These are phyloP conservation scores for Escovopsis sp. DNA, from an alignment of 2,329 filamentous ascomycete genomes.

Conservation along the genomic window DNA sequence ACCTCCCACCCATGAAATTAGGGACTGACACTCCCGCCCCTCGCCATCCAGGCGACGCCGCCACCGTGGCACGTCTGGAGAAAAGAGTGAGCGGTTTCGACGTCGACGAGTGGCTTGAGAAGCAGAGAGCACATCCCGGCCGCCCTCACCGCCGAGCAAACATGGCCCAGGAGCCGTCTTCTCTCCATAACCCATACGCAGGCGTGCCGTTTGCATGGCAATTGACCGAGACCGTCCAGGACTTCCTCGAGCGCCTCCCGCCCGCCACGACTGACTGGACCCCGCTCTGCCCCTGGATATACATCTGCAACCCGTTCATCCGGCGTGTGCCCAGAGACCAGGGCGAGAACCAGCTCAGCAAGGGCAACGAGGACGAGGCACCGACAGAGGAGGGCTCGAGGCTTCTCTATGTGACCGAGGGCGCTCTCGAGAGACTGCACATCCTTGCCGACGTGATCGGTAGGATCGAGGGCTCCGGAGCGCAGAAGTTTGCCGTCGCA, in stretches of 20 bases:
- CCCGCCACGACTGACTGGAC: conserved; percentile 43
- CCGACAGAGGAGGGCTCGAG: conserved; percentile 32
- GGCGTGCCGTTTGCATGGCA: conserved; percentile 44
- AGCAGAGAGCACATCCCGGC: conserved; percentile 14
- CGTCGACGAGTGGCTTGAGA: conserved; percentile 26
- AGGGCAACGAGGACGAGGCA: conserved; percentile 34
- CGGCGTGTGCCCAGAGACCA: conserved; percentile 19
- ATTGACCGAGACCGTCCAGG: conserved; percentile 44
- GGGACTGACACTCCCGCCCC: background rate
- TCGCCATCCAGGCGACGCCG: conserved; percentile 35
- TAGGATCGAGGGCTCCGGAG: conserved; percentile 24
- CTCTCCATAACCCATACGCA: conserved; percentile 44
- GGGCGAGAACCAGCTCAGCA: conserved; percentile 22
- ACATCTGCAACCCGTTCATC: conserved; percentile 49
- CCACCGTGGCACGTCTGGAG: conserved; percentile 32
- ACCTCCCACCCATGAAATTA: background rate
- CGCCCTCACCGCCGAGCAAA: conserved; percentile 11
- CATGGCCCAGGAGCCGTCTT: conserved; percentile 11
- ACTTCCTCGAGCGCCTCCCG: conserved; percentile 54
- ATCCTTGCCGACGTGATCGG: conserved; percentile 34
- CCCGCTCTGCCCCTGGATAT: conserved; percentile 51
- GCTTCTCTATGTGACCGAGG: conserved; percentile 32
- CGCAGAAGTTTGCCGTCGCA: conserved; percentile 21
- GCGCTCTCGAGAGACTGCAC: conserved; percentile 35
- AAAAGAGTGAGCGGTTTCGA: conserved; percentile 36